Evolutionary conservation across 2,329 filamentous ascomycete genomes (phyloP).

Genomic region (Didymellaceae sp.): DNA sequence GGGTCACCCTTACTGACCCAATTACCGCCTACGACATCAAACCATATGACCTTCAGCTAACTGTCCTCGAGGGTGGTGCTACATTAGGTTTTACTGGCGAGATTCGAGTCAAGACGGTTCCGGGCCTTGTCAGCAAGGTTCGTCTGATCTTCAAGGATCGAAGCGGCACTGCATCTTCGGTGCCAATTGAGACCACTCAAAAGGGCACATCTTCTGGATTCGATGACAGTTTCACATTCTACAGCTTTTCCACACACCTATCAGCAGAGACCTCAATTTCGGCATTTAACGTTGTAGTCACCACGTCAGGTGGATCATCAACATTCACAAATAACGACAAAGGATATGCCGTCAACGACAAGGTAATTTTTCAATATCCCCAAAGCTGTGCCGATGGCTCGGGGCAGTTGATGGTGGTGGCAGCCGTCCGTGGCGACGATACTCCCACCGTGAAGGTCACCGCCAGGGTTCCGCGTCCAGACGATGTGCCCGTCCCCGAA

Average conservation of each 20-base stretch:
- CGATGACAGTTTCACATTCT: conserved; percentile 64
- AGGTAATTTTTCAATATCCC: conserved; percentile 60
- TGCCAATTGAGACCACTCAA: conserved; percentile 53
- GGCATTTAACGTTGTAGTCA: conserved; percentile 63
- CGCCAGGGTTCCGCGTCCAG: conserved; percentile 30
- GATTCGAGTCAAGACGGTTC: conserved; percentile 64
- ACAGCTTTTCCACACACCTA: conserved; percentile 53
- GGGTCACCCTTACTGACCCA: conserved; percentile 59
- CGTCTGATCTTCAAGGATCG: conserved; percentile 64
- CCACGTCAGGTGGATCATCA: conserved; percentile 54
- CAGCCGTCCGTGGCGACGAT: conserved; percentile 30
- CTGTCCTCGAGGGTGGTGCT: conserved; percentile 57
- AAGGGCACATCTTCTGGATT: conserved; percentile 62
- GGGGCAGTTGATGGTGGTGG: conserved; percentile 30
- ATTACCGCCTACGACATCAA: conserved; percentile 66
- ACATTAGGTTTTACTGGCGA: conserved; percentile 60
- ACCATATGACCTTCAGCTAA: conserved; percentile 64
- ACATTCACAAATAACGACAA: conserved; percentile 65
- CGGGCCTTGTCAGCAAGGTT: conserved; percentile 56
- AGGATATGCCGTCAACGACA: conserved; percentile 62
- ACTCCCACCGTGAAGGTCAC: conserved; percentile 28
- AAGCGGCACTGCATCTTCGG: conserved; percentile 56
- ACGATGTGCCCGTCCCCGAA: conserved; percentile 31
- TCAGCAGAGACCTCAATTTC: conserved; percentile 66
- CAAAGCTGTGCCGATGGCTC: conserved; percentile 60